These are phyloP conservation scores for Lipomyces sp. DNA, from an alignment of 805 yeast genomes.

Conservation along the genomic window DNA sequence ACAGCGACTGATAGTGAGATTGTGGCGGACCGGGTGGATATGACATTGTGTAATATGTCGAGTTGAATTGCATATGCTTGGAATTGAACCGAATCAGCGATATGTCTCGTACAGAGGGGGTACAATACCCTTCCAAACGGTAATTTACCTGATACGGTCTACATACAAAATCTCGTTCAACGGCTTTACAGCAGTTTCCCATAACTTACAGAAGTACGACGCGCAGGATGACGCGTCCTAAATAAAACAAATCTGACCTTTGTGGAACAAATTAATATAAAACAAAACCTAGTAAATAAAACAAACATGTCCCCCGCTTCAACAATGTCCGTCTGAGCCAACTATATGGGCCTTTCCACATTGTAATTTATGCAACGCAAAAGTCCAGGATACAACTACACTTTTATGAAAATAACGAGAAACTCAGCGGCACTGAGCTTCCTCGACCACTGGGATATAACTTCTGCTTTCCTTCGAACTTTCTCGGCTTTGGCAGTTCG, in stretches of 20 bases:
- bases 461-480: constrained; percentile 70
- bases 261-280: background rate
- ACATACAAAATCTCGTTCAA: no score
- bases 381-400: no score
- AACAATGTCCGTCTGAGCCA: no score
- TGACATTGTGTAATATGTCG: background rate
- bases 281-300: background rate
- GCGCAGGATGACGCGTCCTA: background rate
- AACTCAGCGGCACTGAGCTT: constrained; percentile 81
- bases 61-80: background rate
- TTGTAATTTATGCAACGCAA: background rate
- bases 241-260: background rate
- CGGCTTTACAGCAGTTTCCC: background rate
- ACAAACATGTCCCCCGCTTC: background rate
- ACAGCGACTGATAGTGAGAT: background rate
- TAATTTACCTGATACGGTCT: no score
- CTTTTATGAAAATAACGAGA: constrained; percentile 48
- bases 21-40: background rate
- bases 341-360: background rate
- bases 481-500: constrained; percentile 87
- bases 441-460: constrained; percentile 96
- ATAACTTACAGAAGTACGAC: background rate
- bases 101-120: background rate
- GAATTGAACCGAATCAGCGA: background rate
- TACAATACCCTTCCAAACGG: background rate